Base-by-base conservation (phyloP, 805 yeast species). In the Myxozyma udenii region DNA sequence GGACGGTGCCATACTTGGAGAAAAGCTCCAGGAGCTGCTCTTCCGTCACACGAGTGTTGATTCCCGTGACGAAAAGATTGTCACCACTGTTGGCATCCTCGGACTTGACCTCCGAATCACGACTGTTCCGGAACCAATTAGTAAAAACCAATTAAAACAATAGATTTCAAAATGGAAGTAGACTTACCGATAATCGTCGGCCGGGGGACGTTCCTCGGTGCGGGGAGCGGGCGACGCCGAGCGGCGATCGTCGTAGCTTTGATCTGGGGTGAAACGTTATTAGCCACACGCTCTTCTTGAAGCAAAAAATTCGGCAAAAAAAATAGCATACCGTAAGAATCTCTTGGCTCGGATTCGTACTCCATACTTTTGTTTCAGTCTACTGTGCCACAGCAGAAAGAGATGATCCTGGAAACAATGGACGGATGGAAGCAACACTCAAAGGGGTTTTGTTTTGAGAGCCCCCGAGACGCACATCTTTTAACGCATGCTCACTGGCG, bases 41-140 rank as follows among this genome's bases (percentile, higher is more conserved):
- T 45, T 69, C 71, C 18, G 62, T 60, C 16, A 68, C 68, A n/a
- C 63, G 51, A 21, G 62, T 51, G 19, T 68, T 51, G 33, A 68
- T 45, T 3, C 72, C 72, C 12, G 70, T 61, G 19, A 68, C 71
- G 54, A 66, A 69, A 42, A 68, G 52, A 48, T 68, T 68, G 51
- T 68, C 68, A 12, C 71, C 71, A 22, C 11, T 36, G 56, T 53
- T 53, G 45, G 44, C 44, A 32, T 62, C 58, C 25, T 63, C 70
- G 14, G 40, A 37, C 18, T 36, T 14, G 12, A 26, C 36, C 19
- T 39, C 30, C 4, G 39, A 21, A 14, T 39, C 44, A 38, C 50
- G 30, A 14, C 42, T 36, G 21, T 18, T n/a, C n/a, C n/a, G n/a
- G n/a, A n/a, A n/a, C n/a, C n/a, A n/a, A n/a, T n/a, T 28, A 7